phyloP scores from a whole-genome alignment of 179 eudicot genomes.

The Dionaea muscipula region DNA sequence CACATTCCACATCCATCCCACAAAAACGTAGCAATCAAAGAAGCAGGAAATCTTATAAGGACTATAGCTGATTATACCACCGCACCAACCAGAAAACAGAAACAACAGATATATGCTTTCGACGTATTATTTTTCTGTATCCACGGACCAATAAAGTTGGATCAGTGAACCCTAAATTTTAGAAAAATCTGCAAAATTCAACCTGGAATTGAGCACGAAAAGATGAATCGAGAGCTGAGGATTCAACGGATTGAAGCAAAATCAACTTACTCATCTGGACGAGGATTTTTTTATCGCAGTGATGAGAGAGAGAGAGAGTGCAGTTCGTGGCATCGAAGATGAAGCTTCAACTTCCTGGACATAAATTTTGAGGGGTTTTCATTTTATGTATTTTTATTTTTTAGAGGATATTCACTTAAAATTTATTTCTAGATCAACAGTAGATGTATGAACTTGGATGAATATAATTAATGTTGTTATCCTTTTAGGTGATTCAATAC shows the following conservation, averaged over 20 bases:
- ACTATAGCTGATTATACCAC: too few species aligned
- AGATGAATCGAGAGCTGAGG: slow-evolving; percentile 3
- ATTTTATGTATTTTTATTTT: too few species aligned
- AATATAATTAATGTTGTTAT: too few species aligned
- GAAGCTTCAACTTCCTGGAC: slow-evolving; percentile 13
- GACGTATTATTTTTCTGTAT: not conserved
- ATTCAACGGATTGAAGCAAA: slow-evolving; percentile 14
- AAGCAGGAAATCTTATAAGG: not conserved
- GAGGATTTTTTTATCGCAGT: slow-evolving; percentile 8
- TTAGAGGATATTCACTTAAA: too few species aligned
- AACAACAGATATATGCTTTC: too few species aligned
- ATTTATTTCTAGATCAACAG: too few species aligned
- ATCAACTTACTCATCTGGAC: slow-evolving; percentile 28
- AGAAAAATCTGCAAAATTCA: not conserved
- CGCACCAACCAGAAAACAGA: too few species aligned
- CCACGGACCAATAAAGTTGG: not conserved
- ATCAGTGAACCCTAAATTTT: too few species aligned
- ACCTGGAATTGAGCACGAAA: not conserved
- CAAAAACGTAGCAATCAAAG: not conserved
- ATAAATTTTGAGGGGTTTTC: too few species aligned
- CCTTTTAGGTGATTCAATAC: too few species aligned
- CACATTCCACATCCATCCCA: not conserved
- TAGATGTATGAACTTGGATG: too few species aligned
- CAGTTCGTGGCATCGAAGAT: slow-evolving; percentile 12
- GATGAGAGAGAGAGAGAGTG: slow-evolving; percentile 9